These are phyloP conservation scores for Hemerocallis citrina DNA, from an alignment of 106 monocot genomes.

Conservation along the genomic window DNA sequence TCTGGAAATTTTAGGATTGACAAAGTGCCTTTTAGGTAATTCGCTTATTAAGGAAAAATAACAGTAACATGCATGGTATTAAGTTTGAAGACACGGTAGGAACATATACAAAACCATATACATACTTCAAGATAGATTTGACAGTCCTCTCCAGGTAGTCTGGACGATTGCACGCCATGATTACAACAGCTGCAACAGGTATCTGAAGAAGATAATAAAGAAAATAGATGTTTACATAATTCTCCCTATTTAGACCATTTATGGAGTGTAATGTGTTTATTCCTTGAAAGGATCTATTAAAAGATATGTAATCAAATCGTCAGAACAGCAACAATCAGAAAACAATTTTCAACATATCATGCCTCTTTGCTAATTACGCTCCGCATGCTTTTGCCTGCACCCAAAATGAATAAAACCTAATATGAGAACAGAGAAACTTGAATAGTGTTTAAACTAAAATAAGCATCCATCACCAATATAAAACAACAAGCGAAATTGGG, in stretches of 20 bases:
- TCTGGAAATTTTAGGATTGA: conserved; percentile 30
- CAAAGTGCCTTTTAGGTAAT: neutral
- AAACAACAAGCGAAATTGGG: neutral
- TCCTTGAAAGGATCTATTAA: too few species aligned
- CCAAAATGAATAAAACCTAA: conserved; percentile 12
- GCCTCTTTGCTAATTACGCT: conserved; percentile 35
- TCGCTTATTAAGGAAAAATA: neutral
- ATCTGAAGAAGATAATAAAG: conserved; percentile 25
- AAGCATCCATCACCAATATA: neutral
- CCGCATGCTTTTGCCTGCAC: conserved; percentile 40
- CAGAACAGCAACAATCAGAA: neutral
- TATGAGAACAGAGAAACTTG: neutral
- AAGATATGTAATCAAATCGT: neutral
- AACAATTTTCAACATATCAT: neutral
- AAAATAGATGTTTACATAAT: neutral
- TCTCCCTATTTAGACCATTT: too few species aligned
- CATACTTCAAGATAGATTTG: conserved; percentile 78
- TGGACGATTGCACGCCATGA: conserved; percentile 96
- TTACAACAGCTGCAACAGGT: conserved; percentile 87
- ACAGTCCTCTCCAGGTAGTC: conserved; percentile 92
- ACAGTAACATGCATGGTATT: neutral
- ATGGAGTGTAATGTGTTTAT: neutral
- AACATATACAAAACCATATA: neutral
- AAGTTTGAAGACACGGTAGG: neutral
- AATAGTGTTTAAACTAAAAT: too few species aligned